Evolutionary conservation across 192 early-diverging fungal genomes (phyloP), one percentile per base, ranked within the genome.

Genomic region (Powellomyces hirtus): DNA sequence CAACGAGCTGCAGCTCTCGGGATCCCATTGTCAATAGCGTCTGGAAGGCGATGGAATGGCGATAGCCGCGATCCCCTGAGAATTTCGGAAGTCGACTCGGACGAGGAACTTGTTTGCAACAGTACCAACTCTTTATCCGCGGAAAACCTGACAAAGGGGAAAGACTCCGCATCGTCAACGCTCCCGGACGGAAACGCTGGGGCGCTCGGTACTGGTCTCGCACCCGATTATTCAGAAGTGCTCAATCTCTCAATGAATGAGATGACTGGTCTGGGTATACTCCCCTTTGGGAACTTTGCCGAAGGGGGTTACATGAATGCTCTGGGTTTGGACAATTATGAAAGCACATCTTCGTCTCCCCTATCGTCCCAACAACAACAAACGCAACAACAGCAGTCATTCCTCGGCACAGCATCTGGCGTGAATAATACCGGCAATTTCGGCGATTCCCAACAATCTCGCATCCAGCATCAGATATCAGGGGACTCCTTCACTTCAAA

Each of bases 1-100:
- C 68, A 70, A 37, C 68, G 51, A 3, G 58, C 60, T 8, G 68
- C 68, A 6, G 68, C 68, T 0, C 31, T 63, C 14, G 68, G 66
- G 37, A 59, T 68, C n/a, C 66, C 66, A 20, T 24, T 29, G 18
- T 38, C 40, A 4, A 45, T 59, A n/a, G 46, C 34, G 7, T 34
- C 46, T 1, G 42, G 50, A 7, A 44, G 44, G 7, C 46, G 62
- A 34, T 60, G 33, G 36, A 37, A 60, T 27, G 53, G 53, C 20
- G 14, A 31, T 50, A 18, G 4, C 22, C 4, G 31, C 34, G 38
- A 45, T 1, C 29, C 68, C n/a, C 24, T 36, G 4, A 45, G 68
- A 3, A 70, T 70, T 16, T 30, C 44, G 16, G 68, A 62, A 51
- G 18, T 70, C 31, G 45, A 37, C 37, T 22, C 22, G 34, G 67